These are phyloP conservation scores for Botrytis tulipae DNA, from an alignment of 2,329 filamentous ascomycete genomes.

Conservation along the genomic window DNA sequence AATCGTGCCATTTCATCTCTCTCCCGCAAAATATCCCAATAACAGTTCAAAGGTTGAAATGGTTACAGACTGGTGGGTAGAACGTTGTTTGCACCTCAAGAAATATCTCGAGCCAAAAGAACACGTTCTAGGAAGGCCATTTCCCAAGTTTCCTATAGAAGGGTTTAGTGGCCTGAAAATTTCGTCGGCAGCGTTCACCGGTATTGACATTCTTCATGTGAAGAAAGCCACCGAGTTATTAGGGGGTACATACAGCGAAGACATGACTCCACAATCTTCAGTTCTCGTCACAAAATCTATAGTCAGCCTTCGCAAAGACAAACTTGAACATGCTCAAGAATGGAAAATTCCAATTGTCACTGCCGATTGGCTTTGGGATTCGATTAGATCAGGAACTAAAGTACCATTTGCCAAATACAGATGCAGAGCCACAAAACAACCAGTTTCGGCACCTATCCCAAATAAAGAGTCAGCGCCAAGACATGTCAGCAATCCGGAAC, in stretches of 20 bases:
- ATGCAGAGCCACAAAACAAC: conserved; percentile 37
- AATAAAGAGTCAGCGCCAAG: conserved; percentile 12
- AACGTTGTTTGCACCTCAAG: conserved; percentile 80
- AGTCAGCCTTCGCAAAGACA: conserved; percentile 61
- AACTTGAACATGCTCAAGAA: conserved; percentile 71
- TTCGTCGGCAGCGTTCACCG: conserved; percentile 78
- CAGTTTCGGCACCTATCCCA: conserved; percentile 27
- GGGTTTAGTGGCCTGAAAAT: conserved; percentile 70
- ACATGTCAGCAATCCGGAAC: not conserved
- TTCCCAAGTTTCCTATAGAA: conserved; percentile 65
- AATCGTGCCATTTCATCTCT: conserved; percentile 47
- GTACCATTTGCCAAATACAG: conserved; percentile 49
- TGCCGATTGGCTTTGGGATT: conserved; percentile 81
- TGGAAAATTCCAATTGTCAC: conserved; percentile 80
- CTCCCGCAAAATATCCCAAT: conserved; percentile 32
- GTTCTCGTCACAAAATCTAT: conserved; percentile 63
- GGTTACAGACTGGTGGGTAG: conserved; percentile 91
- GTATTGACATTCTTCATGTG: conserved; percentile 82
- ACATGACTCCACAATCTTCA: conserved; percentile 68
- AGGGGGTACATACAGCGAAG: conserved; percentile 78
- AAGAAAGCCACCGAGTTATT: conserved; percentile 73
- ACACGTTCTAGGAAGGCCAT: conserved; percentile 74
- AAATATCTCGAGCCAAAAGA: conserved; percentile 64
- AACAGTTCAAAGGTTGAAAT: conserved; percentile 44
- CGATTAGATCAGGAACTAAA: conserved; percentile 58